A percentile compares a stretch with the other conserved stretches of the same genome.
phyloP scores from a whole-genome alignment of 2,329 filamentous ascomycete genomes.

The Fusarium praegraminearum region DNA sequence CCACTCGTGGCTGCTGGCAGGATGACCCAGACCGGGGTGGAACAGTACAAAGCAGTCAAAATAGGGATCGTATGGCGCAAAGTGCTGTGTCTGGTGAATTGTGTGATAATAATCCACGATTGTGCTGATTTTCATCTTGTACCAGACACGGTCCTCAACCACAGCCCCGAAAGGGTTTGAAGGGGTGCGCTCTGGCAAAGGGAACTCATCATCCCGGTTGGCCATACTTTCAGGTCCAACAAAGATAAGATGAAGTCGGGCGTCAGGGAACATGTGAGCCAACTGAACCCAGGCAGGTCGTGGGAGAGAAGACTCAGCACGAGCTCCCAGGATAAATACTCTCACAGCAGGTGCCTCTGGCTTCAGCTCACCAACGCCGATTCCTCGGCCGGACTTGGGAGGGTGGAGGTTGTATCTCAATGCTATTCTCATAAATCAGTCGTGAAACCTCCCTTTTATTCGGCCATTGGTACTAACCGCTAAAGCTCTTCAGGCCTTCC shows the following conservation, averaged over 20 bases:
- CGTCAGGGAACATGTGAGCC: conserved; percentile 91
- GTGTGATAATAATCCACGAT: conserved; percentile 99
- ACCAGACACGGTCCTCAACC: conserved; percentile 88
- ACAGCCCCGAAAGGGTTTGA: conserved; percentile 94
- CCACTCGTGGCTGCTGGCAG: conserved; percentile 94
- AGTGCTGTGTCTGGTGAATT: conserved; percentile 89
- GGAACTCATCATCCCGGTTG: conserved; percentile 93
- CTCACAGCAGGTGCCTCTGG: conserved; percentile 89
- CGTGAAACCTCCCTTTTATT: not conserved
- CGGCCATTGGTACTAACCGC: conserved; percentile 69
- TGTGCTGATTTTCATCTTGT: conserved; percentile 95
- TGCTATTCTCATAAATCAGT: conserved; percentile 62
- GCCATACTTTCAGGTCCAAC: conserved; percentile 97
- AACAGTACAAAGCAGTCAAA: conserved; percentile 98
- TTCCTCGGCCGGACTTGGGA: conserved; percentile 79
- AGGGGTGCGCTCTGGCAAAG: conserved; percentile 85
- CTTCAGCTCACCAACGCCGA: conserved; percentile 80
- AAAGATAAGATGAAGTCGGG: conserved; percentile 91
- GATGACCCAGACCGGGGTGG: conserved; percentile 95
- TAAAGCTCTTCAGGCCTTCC: conserved; percentile 94
- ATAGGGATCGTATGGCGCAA: conserved; percentile 96
- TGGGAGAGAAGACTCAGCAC: conserved; percentile 96
- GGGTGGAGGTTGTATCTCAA: conserved; percentile 95
- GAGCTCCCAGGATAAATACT: conserved; percentile 92
- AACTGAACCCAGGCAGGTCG: conserved; percentile 95